Conservation (phyloP, 768 basidiomycete species). For the Phlebiopsis gigantea region DNA sequence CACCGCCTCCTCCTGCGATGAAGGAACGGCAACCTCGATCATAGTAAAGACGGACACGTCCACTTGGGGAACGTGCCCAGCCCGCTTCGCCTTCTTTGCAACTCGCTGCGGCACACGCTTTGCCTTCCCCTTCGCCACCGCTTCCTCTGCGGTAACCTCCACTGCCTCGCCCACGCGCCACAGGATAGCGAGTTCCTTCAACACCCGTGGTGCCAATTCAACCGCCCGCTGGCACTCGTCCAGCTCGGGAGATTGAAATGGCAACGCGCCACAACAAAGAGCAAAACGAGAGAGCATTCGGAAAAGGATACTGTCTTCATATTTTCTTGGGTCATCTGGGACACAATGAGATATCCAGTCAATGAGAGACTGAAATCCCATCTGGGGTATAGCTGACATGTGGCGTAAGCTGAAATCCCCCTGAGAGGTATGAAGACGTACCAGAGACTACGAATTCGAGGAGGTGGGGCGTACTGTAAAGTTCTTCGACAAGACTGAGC, state of each 20-base stretch:
- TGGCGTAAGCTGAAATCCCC: no score
- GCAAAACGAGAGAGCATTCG: no score
- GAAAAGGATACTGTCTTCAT: no score
- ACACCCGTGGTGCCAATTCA: background rate
- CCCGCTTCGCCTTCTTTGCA: constrained; percentile 19
- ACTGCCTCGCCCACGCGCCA: background rate
- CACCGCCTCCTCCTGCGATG: constrained; percentile 16
- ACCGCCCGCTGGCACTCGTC: background rate
- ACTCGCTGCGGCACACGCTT: background rate
- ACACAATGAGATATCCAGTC: no score
- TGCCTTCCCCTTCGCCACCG: background rate
- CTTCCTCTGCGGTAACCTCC: background rate
- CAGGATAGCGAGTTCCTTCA: background rate
- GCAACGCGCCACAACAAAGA: no score
- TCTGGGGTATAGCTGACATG: no score
- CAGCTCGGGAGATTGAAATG: background rate
- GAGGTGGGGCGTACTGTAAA: background rate
- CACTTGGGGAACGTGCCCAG: constrained; percentile 7
- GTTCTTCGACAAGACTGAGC: background rate
- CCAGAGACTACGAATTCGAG: constrained; percentile 4
- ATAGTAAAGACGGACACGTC: constrained; percentile 26
- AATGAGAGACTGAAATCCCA: no score
- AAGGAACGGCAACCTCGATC: constrained; percentile 25
- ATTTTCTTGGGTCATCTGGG: no score
- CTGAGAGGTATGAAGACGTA: no score